A percentile compares a stretch with the other conserved stretches of the same genome.
These are phyloP conservation scores for Meyerozyma carpophila DNA, from an alignment of 1,139 yeast genomes.

Conservation along the genomic window DNA sequence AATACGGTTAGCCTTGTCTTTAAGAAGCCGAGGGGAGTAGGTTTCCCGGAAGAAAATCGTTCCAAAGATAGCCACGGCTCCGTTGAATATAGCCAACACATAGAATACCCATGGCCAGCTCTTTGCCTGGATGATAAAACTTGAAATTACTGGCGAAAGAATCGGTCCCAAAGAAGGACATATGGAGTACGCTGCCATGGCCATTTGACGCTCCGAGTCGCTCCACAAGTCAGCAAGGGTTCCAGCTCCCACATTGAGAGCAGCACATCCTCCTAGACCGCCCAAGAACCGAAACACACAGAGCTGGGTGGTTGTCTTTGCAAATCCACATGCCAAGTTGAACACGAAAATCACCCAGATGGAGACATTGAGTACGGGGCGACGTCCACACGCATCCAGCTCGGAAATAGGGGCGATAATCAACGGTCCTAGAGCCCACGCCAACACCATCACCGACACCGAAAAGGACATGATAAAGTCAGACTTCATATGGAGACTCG, in stretches of 20 bases:
- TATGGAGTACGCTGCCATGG: conserved; percentile 54
- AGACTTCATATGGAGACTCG: conserved; percentile 33
- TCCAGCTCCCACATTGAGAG: conserved; percentile 70
- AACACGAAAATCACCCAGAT: conserved; percentile 48
- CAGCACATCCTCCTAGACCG: conserved; percentile 63
- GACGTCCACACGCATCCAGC: conserved; percentile 45
- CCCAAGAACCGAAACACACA: conserved; percentile 56
- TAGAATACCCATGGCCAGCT: conserved; percentile 44
- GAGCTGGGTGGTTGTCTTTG: conserved; percentile 49
- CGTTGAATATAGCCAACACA: conserved; percentile 38
- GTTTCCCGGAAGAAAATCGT: conserved; percentile 35
- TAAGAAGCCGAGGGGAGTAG: conserved; percentile 34
- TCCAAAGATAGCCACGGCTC: conserved; percentile 31
- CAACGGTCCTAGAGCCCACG: conserved; percentile 61
- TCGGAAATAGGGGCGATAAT: conserved; percentile 59
- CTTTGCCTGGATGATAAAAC: conserved; percentile 16
- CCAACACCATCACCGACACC: conserved; percentile 55
- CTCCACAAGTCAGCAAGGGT: conserved; percentile 58
- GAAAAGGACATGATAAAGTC: conserved; percentile 39
- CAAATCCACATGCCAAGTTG: conserved; percentile 54
- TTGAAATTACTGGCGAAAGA: conserved; percentile 29
- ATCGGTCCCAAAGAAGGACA: conserved; percentile 48
- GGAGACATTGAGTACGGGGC: conserved; percentile 44
- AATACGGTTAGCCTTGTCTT: conserved; percentile 25
- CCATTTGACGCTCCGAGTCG: conserved; percentile 47